Evolutionary conservation across 176 grass and related monocot species (phyloP), one percentile per base, ranked within the genome.

Genomic region (Metroxylon sagu): DNA sequence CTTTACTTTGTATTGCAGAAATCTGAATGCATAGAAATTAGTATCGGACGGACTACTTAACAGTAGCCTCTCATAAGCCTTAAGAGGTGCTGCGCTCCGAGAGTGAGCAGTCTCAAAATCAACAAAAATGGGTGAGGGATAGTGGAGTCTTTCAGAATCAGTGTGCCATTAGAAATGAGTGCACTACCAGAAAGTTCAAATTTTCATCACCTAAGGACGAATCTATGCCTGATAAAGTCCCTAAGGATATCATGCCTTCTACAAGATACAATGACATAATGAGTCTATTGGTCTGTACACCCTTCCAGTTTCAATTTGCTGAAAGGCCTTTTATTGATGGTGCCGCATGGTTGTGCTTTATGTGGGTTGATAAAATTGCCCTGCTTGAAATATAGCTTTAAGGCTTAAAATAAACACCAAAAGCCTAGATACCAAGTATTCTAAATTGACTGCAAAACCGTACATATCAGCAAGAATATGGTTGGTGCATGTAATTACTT

Each of bases 1-100:
- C 18, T 53, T 61, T 35, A 29, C n/a, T 72, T 62, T 8, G 5
- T 58, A 16, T 53, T 54, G 50, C 50, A 72, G 70, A 19, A 62
- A 23, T 21, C 39, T 54, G 58, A 68, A 67, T 85, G 72, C 16
- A 73, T 80, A 28, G 43, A 72, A 71, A 26, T 79, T 61, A 58
- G n/a, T n/a, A 35, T 58, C 50, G 31, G 27, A 53, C 70, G 62
- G 48, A 55, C 52, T 16, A 66, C 16, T 49, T 26, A 49, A 31
- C 16, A 15, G 56, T 52, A 31, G 18, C 43, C 53, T 79, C 19
- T 16, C 58, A 18, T 17, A 30, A 57, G 55, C 69, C 21, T 35
- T 61, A 63, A 63, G 23, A 68, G 59, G 56, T 18, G n/a, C 8
- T 27, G 26, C 23, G 17, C 54, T 30, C 26, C 64, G 51, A 75